These are phyloP conservation scores for Aegilops umbellulata DNA, from an alignment of 176 grass and related monocot species.

Conservation along the genomic window DNA sequence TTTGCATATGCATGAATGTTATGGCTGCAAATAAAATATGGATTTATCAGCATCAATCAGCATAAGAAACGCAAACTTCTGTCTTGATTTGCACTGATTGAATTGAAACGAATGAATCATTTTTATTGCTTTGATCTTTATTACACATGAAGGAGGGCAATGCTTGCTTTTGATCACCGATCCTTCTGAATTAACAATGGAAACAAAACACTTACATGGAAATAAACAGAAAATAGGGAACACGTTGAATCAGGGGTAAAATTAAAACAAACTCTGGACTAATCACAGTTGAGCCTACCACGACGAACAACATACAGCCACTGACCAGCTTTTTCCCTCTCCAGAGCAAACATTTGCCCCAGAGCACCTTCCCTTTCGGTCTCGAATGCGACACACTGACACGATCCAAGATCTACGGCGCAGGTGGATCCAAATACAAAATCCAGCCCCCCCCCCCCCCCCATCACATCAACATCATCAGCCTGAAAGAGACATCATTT, in stretches of 20 bases:
- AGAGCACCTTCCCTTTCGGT: background rate
- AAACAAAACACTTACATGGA: background rate
- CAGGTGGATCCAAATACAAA: constrained; percentile 34
- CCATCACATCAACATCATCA: constrained; percentile 32
- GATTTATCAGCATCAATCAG: background rate
- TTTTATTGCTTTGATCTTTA: constrained; percentile 43
- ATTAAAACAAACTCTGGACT: constrained; percentile 2
- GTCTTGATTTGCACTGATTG: background rate
- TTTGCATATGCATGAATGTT: background rate
- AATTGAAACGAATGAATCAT: constrained; percentile 11
- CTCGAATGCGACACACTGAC: background rate
- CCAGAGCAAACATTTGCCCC: background rate
- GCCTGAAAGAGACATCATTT: background rate
- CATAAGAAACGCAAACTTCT: background rate
- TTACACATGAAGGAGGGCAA: constrained; percentile 28
- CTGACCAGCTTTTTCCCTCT: constrained; percentile 18
- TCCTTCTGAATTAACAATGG: constrained; percentile 13
- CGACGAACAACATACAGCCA: constrained; percentile 15
- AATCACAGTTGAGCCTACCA: constrained; percentile 32
- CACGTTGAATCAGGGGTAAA: background rate
- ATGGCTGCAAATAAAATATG: background rate
- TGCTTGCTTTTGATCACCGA: constrained; percentile 36
- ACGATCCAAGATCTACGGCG: background rate
- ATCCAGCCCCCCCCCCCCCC: constrained; percentile 20
- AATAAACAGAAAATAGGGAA: background rate